Percentiles rank a stretch among this genome's conserved stretches.
Evolutionary conservation across 805 yeast genomes (phyloP).

Genomic region (Metschnikowia matae): DNA sequence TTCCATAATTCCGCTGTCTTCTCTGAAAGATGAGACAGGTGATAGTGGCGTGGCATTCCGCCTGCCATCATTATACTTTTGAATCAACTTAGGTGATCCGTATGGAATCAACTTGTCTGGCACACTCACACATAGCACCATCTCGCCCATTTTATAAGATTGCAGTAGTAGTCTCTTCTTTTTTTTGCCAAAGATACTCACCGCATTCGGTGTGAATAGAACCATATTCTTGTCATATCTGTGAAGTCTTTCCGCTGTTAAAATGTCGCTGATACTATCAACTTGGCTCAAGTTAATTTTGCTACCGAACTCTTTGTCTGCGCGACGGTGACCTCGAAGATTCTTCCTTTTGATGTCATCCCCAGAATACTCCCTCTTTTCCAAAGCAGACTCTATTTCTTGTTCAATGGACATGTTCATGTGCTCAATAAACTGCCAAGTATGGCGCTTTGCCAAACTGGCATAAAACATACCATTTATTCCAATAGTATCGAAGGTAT

Average conservation of each 20-base stretch:
- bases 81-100: constrained; percentile 34
- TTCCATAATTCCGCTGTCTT: constrained; percentile 24
- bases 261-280: constrained; percentile 25
- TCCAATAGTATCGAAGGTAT: constrained; percentile 29
- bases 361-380: constrained; percentile 21
- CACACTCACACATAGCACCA: constrained; percentile 30
- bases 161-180: constrained; percentile 35
- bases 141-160: constrained; percentile 29
- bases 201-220: constrained; percentile 16
- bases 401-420: constrained; percentile 30
- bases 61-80: constrained; percentile 31
- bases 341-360: constrained; percentile 35
- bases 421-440: constrained; percentile 32
- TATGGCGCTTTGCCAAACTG: constrained; percentile 21
- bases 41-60: neutral
- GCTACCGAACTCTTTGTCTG: constrained; percentile 1
- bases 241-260: constrained; percentile 14
- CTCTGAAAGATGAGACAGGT: constrained; percentile 6
- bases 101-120: constrained; percentile 35
- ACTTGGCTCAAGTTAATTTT: constrained; percentile 5
- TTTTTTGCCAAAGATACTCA: constrained; percentile 30
- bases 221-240: constrained; percentile 2
- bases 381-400: constrained; percentile 33
- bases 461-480: constrained; percentile 33
- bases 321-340: constrained; percentile 13